These are phyloP conservation scores for Nepenthes alata DNA, from an alignment of 179 eudicot species.

Conservation along the genomic window DNA sequence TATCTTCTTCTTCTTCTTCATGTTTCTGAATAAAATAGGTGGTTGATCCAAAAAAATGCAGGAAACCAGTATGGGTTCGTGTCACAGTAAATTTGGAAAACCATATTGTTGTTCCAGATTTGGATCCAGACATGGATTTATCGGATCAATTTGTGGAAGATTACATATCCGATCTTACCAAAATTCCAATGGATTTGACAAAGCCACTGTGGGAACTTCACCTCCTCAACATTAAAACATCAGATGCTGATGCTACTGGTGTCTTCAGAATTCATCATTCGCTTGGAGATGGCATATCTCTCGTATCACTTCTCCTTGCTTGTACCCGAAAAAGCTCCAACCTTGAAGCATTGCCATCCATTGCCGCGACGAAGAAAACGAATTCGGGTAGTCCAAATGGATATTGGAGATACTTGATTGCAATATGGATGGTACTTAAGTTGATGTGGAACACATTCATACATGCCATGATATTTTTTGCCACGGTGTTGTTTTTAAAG, in stretches of 20 bases:
- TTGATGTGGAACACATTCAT: slow-evolving; percentile 37
- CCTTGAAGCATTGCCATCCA: slow-evolving; percentile 26
- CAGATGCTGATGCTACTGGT: slow-evolving; percentile 29
- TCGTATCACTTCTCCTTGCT: slow-evolving; percentile 56
- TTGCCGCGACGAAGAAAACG: slow-evolving; percentile 11
- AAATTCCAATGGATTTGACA: slow-evolving; percentile 25
- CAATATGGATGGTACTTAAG: slow-evolving; percentile 13
- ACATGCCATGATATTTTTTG: slow-evolving; percentile 23
- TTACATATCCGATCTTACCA: slow-evolving; percentile 37
- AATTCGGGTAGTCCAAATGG: background rate
- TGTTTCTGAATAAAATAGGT: slow-evolving; percentile 8
- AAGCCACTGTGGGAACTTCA: slow-evolving; percentile 76
- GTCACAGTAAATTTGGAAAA: slow-evolving; percentile 23
- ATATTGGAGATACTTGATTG: slow-evolving; percentile 1
- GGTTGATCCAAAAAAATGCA: slow-evolving; percentile 13
- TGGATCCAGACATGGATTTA: slow-evolving; percentile 27
- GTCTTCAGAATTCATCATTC: slow-evolving; percentile 63
- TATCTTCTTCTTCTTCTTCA: background rate
- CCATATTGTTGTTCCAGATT: slow-evolving; percentile 32
- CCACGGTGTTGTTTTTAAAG: slow-evolving; percentile 33
- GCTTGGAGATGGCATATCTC: slow-evolving; percentile 66
- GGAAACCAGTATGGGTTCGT: slow-evolving; percentile 21
- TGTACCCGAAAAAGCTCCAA: slow-evolving; percentile 40
- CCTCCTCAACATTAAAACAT: slow-evolving; percentile 44
- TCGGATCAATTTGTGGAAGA: slow-evolving; percentile 51